Evolutionary conservation across 805 yeast species (phyloP).

Genomic region (Kazachstania viticola): DNA sequence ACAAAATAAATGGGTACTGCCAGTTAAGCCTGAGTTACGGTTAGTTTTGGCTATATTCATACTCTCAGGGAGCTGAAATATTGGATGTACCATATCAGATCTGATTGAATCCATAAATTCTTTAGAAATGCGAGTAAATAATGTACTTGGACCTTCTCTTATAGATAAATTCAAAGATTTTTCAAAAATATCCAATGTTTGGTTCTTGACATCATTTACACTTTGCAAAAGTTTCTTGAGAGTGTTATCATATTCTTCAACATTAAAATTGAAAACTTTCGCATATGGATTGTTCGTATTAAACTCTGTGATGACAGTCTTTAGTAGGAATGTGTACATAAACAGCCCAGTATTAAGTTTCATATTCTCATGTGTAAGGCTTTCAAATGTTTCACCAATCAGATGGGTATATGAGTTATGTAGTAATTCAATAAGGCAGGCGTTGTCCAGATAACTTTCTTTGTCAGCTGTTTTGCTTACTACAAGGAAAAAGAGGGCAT

Average conservation of each 20-base stretch:
- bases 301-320: constrained; percentile 7
- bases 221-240: neutral
- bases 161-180: no score
- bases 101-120: no score
- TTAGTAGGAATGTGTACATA: constrained; percentile 12
- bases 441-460: constrained; percentile 2
- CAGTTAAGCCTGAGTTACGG: no score
- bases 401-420: constrained; percentile 4
- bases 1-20: no score
- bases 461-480: constrained; percentile 5
- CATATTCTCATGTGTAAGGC: constrained; percentile 10
- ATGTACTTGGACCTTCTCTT: no score
- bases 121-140: no score
- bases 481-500: constrained; percentile 4
- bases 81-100: no score
- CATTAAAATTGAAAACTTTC: neutral
- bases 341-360: constrained; percentile 20
- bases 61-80: no score
- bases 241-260: constrained; percentile 1
- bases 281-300: constrained; percentile 4
- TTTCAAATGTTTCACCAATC: constrained; percentile 5
- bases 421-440: constrained; percentile 4
- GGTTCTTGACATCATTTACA: neutral
- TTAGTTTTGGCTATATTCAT: no score
- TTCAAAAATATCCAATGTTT: constrained; percentile 1